These are phyloP conservation scores for Trichoderma gracile DNA, from an alignment of 2,329 filamentous ascomycete genomes.

Conservation along the genomic window DNA sequence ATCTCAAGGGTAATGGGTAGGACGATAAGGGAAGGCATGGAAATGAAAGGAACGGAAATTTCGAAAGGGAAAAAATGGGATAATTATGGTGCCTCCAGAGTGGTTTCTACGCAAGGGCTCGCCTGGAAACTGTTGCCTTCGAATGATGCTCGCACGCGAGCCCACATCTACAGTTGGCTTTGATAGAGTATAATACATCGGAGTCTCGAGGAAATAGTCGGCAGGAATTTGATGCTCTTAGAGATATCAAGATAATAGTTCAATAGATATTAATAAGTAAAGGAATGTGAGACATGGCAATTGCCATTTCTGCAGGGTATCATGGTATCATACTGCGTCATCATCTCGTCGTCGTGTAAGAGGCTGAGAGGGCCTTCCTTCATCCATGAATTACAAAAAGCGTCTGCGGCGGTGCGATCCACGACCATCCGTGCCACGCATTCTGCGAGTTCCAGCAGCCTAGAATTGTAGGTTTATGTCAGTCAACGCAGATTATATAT, in stretches of 20 bases:
- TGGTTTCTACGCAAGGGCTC: slow-evolving; percentile 11
- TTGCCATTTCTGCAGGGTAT: background rate
- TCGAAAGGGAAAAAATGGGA: background rate
- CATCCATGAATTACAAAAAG: slow-evolving; percentile 20
- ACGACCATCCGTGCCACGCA: slow-evolving; percentile 73
- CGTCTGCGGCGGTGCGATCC: slow-evolving; percentile 47
- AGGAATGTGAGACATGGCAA: background rate
- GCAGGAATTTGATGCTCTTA: slow-evolving; percentile 18
- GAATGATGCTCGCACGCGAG: slow-evolving; percentile 24
- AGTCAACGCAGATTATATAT: background rate
- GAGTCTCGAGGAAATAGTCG: slow-evolving; percentile 9
- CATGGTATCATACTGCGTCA: slow-evolving; percentile 5
- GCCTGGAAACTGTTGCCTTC: slow-evolving; percentile 14
- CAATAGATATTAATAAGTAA: slow-evolving; percentile 15
- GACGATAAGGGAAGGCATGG: too few species aligned
- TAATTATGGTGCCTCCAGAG: background rate
- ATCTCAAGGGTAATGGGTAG: too few species aligned
- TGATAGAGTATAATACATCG: slow-evolving; percentile 25
- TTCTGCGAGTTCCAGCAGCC: slow-evolving; percentile 72
- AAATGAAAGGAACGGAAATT: background rate
- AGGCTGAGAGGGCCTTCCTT: background rate
- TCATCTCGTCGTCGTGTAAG: background rate
- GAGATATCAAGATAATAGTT: slow-evolving; percentile 20
- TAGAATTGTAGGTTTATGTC: slow-evolving; percentile 34
- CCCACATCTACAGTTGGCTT: slow-evolving; percentile 22